Base-by-base conservation (phyloP, 177 flowering plant species). In the Telopea speciosissima region DNA sequence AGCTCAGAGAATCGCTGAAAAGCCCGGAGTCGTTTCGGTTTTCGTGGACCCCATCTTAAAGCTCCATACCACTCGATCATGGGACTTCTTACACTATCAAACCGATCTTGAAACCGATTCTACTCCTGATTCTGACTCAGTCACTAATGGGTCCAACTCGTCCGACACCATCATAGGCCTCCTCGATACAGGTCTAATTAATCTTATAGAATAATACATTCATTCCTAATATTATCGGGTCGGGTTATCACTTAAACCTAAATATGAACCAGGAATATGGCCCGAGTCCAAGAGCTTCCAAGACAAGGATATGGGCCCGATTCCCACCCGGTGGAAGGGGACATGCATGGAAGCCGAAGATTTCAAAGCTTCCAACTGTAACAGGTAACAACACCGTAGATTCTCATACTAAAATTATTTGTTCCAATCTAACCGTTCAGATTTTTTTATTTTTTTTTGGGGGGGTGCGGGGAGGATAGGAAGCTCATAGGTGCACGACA, bases 1-100 rank as follows among this genome's bases (percentile, higher is more conserved):
- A 63, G 97, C 90, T 6, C 61, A 21, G 16, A 63, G 73, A 22
- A 71, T 92, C 17, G 80, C 83, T 8, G 44, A 67, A 59, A 75
- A 75, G 63, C 82, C 88, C 0, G 92, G 87, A 45, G 96, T 88
- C 25, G 87, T 90, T 11, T 90, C 96, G 1, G 93, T 92, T 3
- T 92, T 90, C 71, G 83, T 66, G 12, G 96, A 90, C 65, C 86
- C 90, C 5, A 19, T 84, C 12, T 62, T 82, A 12, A 75, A 88
- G 24, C 89, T 92, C 59, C 96, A 90, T 75, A 92, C 97, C 16
- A 92, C 97, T 24, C 90, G 84, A n/a, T 90, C 96, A 5, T 90
- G 96, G 97, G 94, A 89, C 68, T 92, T 92, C 75, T 71, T 90
- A 65, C 78, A 84, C 70, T 77, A 78, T 49, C 87, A 82, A 75